Percentiles rank a stretch among this genome's conserved stretches.
phyloP scores from a whole-genome alignment of 2,329 filamentous ascomycete genomes.

The Pseudocercospora fuligena region DNA sequence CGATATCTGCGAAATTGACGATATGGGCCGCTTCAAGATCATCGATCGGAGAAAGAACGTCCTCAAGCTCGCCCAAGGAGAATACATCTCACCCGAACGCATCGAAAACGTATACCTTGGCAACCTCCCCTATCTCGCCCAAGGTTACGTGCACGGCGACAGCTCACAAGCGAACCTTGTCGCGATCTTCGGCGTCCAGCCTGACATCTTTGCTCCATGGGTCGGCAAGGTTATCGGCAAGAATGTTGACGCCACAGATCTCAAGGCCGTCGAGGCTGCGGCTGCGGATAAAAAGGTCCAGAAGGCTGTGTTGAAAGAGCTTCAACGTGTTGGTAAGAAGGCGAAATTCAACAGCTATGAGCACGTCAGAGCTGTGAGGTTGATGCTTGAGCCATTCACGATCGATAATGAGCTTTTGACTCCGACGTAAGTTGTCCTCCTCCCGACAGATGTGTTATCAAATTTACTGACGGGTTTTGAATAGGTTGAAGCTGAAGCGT shows the following conservation, averaged over 20 bases:
- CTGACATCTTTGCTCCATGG: conserved; percentile 79
- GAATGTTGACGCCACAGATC: conserved; percentile 66
- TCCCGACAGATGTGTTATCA: not conserved
- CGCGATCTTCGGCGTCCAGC: conserved; percentile 84
- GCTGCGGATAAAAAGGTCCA: conserved; percentile 72
- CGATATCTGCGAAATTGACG: conserved; percentile 86
- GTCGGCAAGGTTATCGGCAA: conserved; percentile 74
- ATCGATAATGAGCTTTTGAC: conserved; percentile 91
- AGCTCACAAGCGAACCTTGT: conserved; percentile 80
- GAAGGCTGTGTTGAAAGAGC: conserved; percentile 74
- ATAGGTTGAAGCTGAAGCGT: conserved; percentile 72
- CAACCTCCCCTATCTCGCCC: conserved; percentile 75
- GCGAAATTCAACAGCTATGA: conserved; percentile 94
- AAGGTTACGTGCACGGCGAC: conserved; percentile 91
- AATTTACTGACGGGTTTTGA: not conserved
- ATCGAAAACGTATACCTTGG: conserved; percentile 94
- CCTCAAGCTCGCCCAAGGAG: conserved; percentile 95
- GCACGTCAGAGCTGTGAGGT: conserved; percentile 71
- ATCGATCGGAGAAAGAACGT: conserved; percentile 98
- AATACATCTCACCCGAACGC: conserved; percentile 96
- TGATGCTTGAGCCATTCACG: conserved; percentile 87
- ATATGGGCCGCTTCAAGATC: conserved; percentile 84
- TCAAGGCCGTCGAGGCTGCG: conserved; percentile 69
- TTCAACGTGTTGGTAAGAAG: conserved; percentile 78
- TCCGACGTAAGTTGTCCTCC: conserved; percentile 72